These are phyloP conservation scores for Globisporangium recalcitrans DNA, from an alignment of 352 stramenopile species.

Conservation along the genomic window DNA sequence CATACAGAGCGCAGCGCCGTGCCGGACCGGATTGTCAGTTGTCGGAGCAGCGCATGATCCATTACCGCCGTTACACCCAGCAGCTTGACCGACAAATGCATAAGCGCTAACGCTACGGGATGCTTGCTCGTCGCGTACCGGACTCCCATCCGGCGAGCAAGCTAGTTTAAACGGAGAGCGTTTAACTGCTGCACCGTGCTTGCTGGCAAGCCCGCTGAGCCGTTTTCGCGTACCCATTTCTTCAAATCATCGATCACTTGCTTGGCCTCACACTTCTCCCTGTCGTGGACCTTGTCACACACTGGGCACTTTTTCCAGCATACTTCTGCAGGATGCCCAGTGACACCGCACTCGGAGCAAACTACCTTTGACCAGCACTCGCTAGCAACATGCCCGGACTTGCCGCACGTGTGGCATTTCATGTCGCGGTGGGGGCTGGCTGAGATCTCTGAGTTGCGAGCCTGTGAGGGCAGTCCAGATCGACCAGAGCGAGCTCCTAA, in stretches of 20 bases:
- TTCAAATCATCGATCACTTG: background rate
- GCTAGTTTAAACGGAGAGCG: background rate
- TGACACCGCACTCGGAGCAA: background rate
- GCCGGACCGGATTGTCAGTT: background rate
- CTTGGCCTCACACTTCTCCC: background rate
- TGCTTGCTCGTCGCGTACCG: background rate
- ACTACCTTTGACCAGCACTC: conserved; percentile 1
- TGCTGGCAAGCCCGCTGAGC: background rate
- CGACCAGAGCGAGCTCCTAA: too few species aligned
- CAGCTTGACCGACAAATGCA: background rate
- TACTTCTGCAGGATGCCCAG: background rate
- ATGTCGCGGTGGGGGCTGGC: background rate
- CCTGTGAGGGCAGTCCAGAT: background rate
- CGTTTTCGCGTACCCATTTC: background rate
- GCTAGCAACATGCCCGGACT: background rate
- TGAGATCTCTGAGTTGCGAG: background rate
- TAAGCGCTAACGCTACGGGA: background rate
- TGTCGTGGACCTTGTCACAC: background rate
- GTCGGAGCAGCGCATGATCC: background rate
- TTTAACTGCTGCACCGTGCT: background rate
- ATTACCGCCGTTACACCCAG: background rate
- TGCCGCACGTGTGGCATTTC: background rate
- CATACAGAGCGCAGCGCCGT: background rate
- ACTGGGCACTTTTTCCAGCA: conserved; percentile 3
- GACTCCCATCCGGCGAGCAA: background rate